A percentile compares a stretch with the other conserved stretches of the same genome.
These are phyloP conservation scores for Hygrocybe punicea DNA, from an alignment of 768 basidiomycete species.

Conservation along the genomic window DNA sequence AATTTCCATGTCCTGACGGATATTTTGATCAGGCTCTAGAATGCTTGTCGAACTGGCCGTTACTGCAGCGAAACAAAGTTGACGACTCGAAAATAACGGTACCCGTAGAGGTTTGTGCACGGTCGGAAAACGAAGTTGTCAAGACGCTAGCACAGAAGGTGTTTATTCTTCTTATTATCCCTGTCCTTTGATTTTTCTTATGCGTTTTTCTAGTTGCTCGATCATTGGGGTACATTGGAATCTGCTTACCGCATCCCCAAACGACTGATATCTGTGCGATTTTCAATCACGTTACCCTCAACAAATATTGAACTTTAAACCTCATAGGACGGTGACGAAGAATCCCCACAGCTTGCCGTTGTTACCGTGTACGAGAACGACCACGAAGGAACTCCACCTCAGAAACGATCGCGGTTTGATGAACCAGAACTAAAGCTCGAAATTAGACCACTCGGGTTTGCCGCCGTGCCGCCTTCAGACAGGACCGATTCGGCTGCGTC, in stretches of 20 bases:
- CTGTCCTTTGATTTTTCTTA: slow-evolving; percentile 1
- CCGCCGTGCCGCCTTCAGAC: neutral
- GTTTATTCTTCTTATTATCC: slow-evolving; percentile 28
- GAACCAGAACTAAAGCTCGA: neutral
- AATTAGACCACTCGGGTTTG: slow-evolving; percentile 4
- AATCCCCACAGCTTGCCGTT: neutral
- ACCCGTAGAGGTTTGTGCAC: slow-evolving; percentile 53
- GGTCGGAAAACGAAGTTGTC: slow-evolving; percentile 55
- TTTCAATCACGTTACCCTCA: neutral
- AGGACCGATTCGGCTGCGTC: too few species aligned
- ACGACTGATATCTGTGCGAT: slow-evolving; percentile 39
- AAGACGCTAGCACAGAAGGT: slow-evolving; percentile 59
- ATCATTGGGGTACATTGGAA: slow-evolving; percentile 75
- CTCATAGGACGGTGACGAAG: slow-evolving; percentile 18
- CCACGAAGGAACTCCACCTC: neutral
- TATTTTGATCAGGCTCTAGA: slow-evolving; percentile 49
- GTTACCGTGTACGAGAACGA: neutral
- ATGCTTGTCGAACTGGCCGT: slow-evolving; percentile 73
- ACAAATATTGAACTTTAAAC: neutral
- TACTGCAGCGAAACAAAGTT: slow-evolving; percentile 86
- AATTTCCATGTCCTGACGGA: neutral
- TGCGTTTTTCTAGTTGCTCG: slow-evolving; percentile 53
- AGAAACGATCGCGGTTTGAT: neutral
- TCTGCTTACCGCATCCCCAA: slow-evolving; percentile 87
- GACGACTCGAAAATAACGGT: slow-evolving; percentile 69